A percentile compares a stretch with the other conserved stretches of the same genome.
These are phyloP conservation scores for Candolleomyces eurysporus DNA, from an alignment of 768 basidiomycete genomes.

Conservation along the genomic window DNA sequence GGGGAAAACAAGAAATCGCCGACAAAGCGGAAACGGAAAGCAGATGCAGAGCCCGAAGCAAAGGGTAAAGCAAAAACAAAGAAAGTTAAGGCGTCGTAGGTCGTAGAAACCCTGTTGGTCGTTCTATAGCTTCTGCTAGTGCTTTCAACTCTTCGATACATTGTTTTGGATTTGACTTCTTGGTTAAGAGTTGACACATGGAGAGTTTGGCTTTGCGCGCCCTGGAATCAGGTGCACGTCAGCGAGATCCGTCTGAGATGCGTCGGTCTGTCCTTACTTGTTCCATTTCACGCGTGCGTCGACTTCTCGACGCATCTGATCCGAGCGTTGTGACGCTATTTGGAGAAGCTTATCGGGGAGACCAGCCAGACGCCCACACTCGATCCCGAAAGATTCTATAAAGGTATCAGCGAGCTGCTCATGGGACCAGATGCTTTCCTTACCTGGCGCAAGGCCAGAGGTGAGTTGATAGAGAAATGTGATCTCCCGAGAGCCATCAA, in stretches of 20 bases:
- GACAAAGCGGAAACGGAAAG: slow-evolving; percentile 12
- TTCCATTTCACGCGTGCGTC: slow-evolving; percentile 48
- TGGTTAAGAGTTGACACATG: background rate
- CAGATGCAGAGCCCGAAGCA: slow-evolving; percentile 10
- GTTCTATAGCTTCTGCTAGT: slow-evolving; percentile 21
- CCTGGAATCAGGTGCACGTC: slow-evolving; percentile 4
- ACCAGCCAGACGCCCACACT: slow-evolving; percentile 87
- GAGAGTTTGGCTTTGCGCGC: background rate
- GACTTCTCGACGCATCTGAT: slow-evolving; percentile 52
- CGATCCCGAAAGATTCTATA: slow-evolving; percentile 83
- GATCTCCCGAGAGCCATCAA: slow-evolving; percentile 76
- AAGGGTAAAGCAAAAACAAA: slow-evolving; percentile 18
- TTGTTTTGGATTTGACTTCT: slow-evolving; percentile 16
- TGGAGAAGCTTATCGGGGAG: slow-evolving; percentile 69
- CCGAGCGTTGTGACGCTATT: slow-evolving; percentile 55
- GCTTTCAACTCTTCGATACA: slow-evolving; percentile 25
- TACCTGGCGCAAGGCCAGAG: slow-evolving; percentile 65
- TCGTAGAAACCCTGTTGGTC: slow-evolving; percentile 12
- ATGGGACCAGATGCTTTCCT: slow-evolving; percentile 6
- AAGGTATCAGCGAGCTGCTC: background rate
- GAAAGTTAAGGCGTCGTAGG: slow-evolving; percentile 24
- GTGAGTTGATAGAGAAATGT: slow-evolving; percentile 83
- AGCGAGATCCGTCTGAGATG: background rate
- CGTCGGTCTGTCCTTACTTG: slow-evolving; percentile 33
- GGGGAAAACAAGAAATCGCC: background rate